These are phyloP conservation scores for Platanthera guangdongensis DNA, from an alignment of 106 monocot species.

Conservation along the genomic window DNA sequence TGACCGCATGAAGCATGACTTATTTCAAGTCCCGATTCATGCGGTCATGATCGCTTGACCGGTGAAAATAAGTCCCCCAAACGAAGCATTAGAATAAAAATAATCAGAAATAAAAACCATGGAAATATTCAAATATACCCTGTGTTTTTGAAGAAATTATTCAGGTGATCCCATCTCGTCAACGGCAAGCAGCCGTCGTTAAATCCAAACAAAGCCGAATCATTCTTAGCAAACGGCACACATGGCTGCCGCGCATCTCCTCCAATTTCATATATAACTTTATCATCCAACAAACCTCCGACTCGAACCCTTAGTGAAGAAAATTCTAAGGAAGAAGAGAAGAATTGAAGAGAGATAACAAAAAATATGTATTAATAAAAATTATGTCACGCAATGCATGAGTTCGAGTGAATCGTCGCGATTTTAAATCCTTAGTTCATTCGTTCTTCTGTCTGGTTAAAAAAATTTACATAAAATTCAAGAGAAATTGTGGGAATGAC, in stretches of 20 bases:
- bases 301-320: slow-evolving; percentile 23
- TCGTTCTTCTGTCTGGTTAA: too few relatives aligned
- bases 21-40: too few relatives aligned
- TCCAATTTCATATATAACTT: slow-evolving; percentile 40
- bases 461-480: too few relatives aligned
- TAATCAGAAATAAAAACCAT: neutral
- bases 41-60: rapidly evolving
- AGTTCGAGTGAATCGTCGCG: too few relatives aligned
- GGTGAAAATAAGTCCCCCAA: too few relatives aligned
- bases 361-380: too few relatives aligned
- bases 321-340: slow-evolving; percentile 54
- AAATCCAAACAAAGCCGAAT: slow-evolving; percentile 66
- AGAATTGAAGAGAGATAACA: neutral
- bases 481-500: too few relatives aligned
- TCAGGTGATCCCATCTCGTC: slow-evolving; percentile 82
- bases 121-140: slow-evolving; percentile 21
- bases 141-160: slow-evolving; percentile 57
- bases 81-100: neutral
- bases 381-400: neutral
- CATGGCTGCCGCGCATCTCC: slow-evolving; percentile 25
- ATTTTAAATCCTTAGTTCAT: too few relatives aligned
- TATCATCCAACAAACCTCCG: slow-evolving; percentile 76
- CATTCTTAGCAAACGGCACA: slow-evolving; percentile 36
- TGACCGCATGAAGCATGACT: too few relatives aligned
- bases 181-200: slow-evolving; percentile 56